Evolutionary conservation across 768 basidiomycete species (phyloP), one percentile per base, ranked within the genome.

Genomic region (Amanita thiersii): DNA sequence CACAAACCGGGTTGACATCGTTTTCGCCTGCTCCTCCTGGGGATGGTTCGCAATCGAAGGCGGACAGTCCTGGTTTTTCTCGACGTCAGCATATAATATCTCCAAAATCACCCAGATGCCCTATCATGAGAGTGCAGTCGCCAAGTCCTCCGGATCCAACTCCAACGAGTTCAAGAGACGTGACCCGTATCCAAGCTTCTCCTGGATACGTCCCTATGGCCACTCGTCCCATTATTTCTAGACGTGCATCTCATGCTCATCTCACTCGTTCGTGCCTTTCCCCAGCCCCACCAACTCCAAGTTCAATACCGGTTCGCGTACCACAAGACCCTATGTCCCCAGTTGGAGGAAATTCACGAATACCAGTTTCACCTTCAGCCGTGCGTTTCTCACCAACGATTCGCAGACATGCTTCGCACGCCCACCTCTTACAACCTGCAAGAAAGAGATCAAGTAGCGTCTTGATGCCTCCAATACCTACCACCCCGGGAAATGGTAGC

Each of bases 41-140:
- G 19, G 34, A 36, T 10, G 23, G 19, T 17, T 29, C 24, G 21
- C 40, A 42, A 25, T 18, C 40, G 14, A 15, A 28, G 23, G 11
- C n/a, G 5, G 34, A 37, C 7, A 41, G 28, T 30, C 5, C 46
- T 52, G 5, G 38, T 39, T 10, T 44, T 51, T 24, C 48, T 50
- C 11, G 45, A 48, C 39, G 54, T 52, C 8, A 37, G 51, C 15
- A 56, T 53, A 17, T 43, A 50, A 20, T 29, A 52, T 20, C 31
- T 46, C 9, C 44, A 28, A 44, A 36, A 28, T 43, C 41, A 9
- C 34, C 41, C 23, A 35, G 8, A 26, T 47, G 14, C 15, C 47
- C 26, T 14, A 44, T 45, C 5, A 38, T 40, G n/a, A 43, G 48
- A n/a, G 14, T 35, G 9, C 26, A 46, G 7, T 35, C 46, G 5